These are phyloP conservation scores for Haplosporangium gracile DNA, from an alignment of 192 early-diverging fungal species.

Conservation along the genomic window DNA sequence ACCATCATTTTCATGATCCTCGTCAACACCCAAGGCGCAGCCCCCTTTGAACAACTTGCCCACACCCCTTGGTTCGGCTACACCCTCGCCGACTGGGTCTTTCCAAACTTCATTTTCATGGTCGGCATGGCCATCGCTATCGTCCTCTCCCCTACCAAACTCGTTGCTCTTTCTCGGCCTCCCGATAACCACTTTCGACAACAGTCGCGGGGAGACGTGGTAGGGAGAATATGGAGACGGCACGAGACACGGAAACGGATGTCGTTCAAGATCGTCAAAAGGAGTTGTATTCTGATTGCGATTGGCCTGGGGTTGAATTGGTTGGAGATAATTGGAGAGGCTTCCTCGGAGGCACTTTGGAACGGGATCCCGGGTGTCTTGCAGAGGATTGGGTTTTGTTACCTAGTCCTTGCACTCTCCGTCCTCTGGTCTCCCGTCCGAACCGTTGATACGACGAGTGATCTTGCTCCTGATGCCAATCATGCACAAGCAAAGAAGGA, in stretches of 20 bases:
- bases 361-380: slow-evolving; percentile 58
- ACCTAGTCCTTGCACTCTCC: slow-evolving; percentile 38
- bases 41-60: slow-evolving; percentile 42
- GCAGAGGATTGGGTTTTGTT: slow-evolving; percentile 62
- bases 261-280: slow-evolving; percentile 35
- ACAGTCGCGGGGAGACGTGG: not conserved
- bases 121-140: slow-evolving; percentile 59
- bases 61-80: slow-evolving; percentile 65
- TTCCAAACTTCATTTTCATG: slow-evolving; percentile 70
- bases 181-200: not conserved
- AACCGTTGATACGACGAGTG: not conserved
- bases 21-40: slow-evolving; percentile 63
- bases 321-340: slow-evolving; percentile 18
- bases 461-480: not conserved
- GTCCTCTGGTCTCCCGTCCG: slow-evolving; percentile 40
- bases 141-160: slow-evolving; percentile 21
- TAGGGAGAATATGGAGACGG: not conserved
- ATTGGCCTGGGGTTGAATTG: slow-evolving; percentile 54
- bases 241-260: not conserved
- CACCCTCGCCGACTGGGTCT: slow-evolving; percentile 62
- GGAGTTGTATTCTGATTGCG: slow-evolving; percentile 43
- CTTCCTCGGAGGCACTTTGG: not conserved
- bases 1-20: slow-evolving; percentile 64
- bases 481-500: not conserved
- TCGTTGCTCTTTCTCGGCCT: not conserved